Evolutionary conservation across 495 filamentous ascomycete genomes (phyloP), one percentile per base, ranked within the genome.

Genomic region (Penicillium odoratum): DNA sequence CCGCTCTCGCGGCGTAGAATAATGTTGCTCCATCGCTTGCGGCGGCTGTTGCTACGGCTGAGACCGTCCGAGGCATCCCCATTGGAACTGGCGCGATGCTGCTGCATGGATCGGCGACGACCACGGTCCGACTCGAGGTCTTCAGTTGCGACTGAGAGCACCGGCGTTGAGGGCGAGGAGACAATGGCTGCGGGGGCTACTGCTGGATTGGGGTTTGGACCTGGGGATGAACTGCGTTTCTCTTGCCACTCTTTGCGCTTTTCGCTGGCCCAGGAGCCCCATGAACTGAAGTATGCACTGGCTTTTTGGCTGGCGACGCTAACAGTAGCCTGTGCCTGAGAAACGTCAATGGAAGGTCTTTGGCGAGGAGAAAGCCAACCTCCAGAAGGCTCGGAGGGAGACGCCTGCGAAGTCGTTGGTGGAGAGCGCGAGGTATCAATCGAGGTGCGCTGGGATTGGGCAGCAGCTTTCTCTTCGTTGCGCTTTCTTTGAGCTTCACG

Each of bases 231-330:
- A 13, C 60, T 62, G 55, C 70, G 74, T 53, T 74, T 75, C 28
- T 80, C 74, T 51, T 78, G 77, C 81, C 78, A 82, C 48, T 78
- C 77, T 65, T 88, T 91, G 48, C 88, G 79, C 74, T 95, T 96
- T 73, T 98, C 93, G 30, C 85, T 86, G 6, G 93, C 93, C 94
- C 94, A 98, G 3, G 84, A 75, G n/a, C 92, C 87, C 95, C 95
- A 98, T 28, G 91, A 95, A 49, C 88, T 92, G 48, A 98, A 79
- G 64, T 97, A 98, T 5, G 93, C 88, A 16, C 91, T 83, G 9
- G 93, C 93, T 59, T 87, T 88, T 60, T 86, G 81, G 9, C 87
- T 75, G 0, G 89, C 89, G 2, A 85, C 85, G 55, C 79, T 81
- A 13, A 86, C 81, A 5, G 86, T 81, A 48, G 87, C 84, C 70